Conservation (phyloP, 768 basidiomycete genomes). For the Tulasnella sp. region DNA sequence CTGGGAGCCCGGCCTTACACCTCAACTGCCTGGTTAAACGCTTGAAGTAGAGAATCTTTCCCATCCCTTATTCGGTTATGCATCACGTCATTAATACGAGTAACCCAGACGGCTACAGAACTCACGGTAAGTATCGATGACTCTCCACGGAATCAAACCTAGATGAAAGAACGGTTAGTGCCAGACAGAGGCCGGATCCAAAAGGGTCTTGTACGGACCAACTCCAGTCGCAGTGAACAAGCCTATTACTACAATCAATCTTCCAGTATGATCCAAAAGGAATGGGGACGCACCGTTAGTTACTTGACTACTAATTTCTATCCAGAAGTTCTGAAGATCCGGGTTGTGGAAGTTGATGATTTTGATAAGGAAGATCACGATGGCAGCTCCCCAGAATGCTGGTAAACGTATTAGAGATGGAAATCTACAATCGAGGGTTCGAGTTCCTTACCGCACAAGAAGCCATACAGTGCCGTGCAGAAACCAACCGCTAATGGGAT, state of each 20-base stretch:
- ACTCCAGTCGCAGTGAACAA: constrained; percentile 73
- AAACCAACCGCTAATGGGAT: constrained; percentile 50
- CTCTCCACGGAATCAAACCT: constrained; percentile 61
- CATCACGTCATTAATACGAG: background rate
- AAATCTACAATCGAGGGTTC: constrained; percentile 9
- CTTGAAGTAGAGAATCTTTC: constrained; percentile 64
- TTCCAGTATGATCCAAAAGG: background rate
- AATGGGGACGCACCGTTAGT: constrained; percentile 42
- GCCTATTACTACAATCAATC: constrained; percentile 28
- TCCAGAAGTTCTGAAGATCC: constrained; percentile 66
- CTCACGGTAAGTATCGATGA: constrained; percentile 63
- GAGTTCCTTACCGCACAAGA: constrained; percentile 36
- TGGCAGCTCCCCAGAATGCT: constrained; percentile 82
- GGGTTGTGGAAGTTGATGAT: constrained; percentile 60
- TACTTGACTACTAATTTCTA: constrained; percentile 65
- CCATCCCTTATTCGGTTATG: constrained; percentile 39
- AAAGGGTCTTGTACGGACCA: constrained; percentile 22
- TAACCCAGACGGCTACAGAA: constrained; percentile 6
- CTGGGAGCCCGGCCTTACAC: constrained; percentile 49
- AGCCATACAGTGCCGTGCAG: constrained; percentile 62
- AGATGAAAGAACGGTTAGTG: background rate
- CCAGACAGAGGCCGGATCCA: background rate
- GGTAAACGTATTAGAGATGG: background rate
- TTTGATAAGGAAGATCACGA: constrained; percentile 57
- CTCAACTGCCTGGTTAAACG: constrained; percentile 45